Base-by-base conservation (phyloP, 805 yeast genomes). In the Myxozyma monticola region DNA sequence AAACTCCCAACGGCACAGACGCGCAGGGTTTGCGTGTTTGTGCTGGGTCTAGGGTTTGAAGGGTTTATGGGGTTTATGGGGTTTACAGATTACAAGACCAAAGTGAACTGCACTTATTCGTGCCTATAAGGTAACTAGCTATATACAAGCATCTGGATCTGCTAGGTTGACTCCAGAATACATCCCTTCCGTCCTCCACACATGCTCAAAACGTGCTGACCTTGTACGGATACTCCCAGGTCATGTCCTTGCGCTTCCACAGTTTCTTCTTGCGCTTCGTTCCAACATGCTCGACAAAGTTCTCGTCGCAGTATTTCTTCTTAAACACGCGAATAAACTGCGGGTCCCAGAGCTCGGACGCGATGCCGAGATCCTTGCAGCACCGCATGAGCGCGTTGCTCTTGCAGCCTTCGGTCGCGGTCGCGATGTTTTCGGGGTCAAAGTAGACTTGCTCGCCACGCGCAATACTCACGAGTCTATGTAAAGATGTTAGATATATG, bases 271-370 rank as follows among this genome's bases (percentile, higher is more conserved):
- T 88, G 73, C 78, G 83, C 73, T 86, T 87, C 18, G 87, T 85
- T 8, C 80, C 77, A 20, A 83, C 81, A 67, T 88, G 91, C 62
- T 89, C 96, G 17, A 84, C 96, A 68, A 86, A 88, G 53, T 83
- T 80, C 59, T 88, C 89, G 49, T 84, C 90, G 68, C 97, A 88
- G 59, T 77, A 63, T 49, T 75, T 68, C 54, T 71, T 73, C 65
- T 85, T 86, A 69, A 83, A 85, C 39, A 65, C 62, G 60, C 86
- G 77, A 56, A 93, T 89, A 62, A 91, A 93, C 36, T 81, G 73
- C 1, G 99, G 99, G 66, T 93, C 99, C 99, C 99, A 93, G 43
- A 93, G 75, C 65, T 93, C 99, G 49, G 95, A 85, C 0, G 97
- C 99, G 58, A 93, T 85, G 3, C 98, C 98, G 62, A 93, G 75